Evolutionary conservation across 1,284 basidiomycete genomes (phyloP), one percentile per base, ranked within the genome.

Genomic region (Puccinia hordei): DNA sequence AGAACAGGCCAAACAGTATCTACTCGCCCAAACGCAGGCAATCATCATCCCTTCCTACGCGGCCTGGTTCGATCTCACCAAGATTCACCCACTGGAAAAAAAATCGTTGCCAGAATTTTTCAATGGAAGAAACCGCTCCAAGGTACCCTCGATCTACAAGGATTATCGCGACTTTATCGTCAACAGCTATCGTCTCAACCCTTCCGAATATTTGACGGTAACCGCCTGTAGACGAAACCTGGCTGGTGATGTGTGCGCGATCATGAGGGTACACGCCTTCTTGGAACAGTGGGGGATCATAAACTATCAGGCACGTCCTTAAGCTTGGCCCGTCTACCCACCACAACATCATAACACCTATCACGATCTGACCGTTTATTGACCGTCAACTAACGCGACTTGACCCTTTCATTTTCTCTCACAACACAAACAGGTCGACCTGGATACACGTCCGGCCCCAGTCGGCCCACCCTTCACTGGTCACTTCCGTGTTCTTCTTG

Each of bases 141-240:
- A 99, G 88, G 98, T 95, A 0, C 96, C 96, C 0, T 90, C 92
- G 41, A 94, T 98, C 83, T 99, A 99, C 89, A 99, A 98, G 87
- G 96, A 98, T 86, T 99, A 99, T 86, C 91, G 96, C 82, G 96
- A 99, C 88, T 99, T 99, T 84, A 99, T 99, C 94, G 91, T 99
- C 86, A 98, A 99, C 88, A 96, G 96, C 2, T 99, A 98, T 87
- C 89, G 96, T 61, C 89, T 99, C 71, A 90, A 97, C 82, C 97
- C 96, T 0, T 90, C 90, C 59, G 96, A 99, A 86, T 99, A 99
- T 85, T 89, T 99, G 80, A 99, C 97, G 10, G 94, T 99, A 81
- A 99, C 96, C 1, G 96, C 96, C 0, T 99, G 96, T 85, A 87
- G 96, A 84, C 88, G 97, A 82, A 99, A 99, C 86, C 87, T 99